Base-by-base conservation (phyloP, 352 stramenopile genomes). In the Globisporangium apiculatum region DNA sequence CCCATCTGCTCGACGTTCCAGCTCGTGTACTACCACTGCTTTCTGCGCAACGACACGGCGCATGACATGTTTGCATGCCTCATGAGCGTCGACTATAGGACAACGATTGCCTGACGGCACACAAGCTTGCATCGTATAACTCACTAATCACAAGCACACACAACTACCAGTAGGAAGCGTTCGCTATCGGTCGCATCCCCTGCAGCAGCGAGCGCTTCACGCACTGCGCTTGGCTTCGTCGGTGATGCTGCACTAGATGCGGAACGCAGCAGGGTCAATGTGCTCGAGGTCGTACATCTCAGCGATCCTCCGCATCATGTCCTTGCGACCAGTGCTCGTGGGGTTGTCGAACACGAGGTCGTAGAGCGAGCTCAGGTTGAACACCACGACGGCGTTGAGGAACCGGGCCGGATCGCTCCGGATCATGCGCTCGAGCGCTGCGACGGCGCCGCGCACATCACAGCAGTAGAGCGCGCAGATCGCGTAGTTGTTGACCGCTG, bases 391-490 rank as follows among this genome's bases (percentile, higher is more conserved):
- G 7, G 71, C 71, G 50, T 84, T 84, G 17, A 90, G 62, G 53
- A 89, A 89, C 35, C 83, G 83, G 55, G 62, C 63, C n/a, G 80
- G 83, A 53, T 89, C 77, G 41, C 68, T 73, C 6, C 79, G 72
- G 57, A 93, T 77, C 72, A 89, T 86, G 52, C 71, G 69, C 64
- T 93, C 83, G 7, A 93, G 66, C 6, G 78, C 77, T 18, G 66
- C 67, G 49, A 93, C 77, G 7, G 83, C 83, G 35, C 75, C 75
- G 41, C 83, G 78, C 46, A 93, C 83, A 45, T 93, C 76, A 53
- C 83, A 91, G 57, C 80, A 89, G 55, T 93, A 93, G 31, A 90
- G 72, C 31, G 83, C 73, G 56, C 83, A 93, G 51, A 93, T 89
- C 15, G 80, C 72, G 58, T 84, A 89, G 55, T 93, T 90, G 71